These are phyloP conservation scores for Dioscorea zingiberensis DNA, from an alignment of 106 monocot genomes.

Conservation along the genomic window DNA sequence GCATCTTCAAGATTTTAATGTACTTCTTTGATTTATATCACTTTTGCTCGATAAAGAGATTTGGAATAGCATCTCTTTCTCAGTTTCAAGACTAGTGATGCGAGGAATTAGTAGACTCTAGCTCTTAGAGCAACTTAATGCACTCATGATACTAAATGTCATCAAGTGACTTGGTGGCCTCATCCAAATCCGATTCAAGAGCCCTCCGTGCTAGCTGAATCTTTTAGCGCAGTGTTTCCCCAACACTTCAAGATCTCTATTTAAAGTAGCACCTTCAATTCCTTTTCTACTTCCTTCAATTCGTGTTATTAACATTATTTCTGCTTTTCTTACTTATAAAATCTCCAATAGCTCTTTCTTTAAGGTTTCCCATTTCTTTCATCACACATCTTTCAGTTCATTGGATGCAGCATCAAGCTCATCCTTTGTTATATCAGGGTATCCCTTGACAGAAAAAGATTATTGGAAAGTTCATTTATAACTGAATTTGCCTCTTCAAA, in stretches of 20 bases:
- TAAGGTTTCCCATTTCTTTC: slow-evolving; percentile 45
- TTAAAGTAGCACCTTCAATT: slow-evolving; percentile 36
- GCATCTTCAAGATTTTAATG: slow-evolving; percentile 86
- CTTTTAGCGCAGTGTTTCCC: slow-evolving; percentile 36
- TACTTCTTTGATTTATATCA: slow-evolving; percentile 43
- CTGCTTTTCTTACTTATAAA: slow-evolving; percentile 46
- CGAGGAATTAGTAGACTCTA: slow-evolving; percentile 50
- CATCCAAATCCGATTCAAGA: slow-evolving; percentile 59
- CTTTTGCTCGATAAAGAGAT: slow-evolving; percentile 56
- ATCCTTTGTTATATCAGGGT: slow-evolving; percentile 33
- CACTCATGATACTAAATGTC: slow-evolving; percentile 63
- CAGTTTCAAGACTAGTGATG: slow-evolving; percentile 48
- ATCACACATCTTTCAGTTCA: slow-evolving; percentile 40
- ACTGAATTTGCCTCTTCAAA: slow-evolving; percentile 57
- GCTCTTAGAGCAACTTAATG: slow-evolving; percentile 53
- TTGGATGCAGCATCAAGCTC: slow-evolving; percentile 30
- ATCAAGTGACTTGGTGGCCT: slow-evolving; percentile 72
- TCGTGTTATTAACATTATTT: slow-evolving; percentile 31
- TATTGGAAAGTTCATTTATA: slow-evolving; percentile 39
- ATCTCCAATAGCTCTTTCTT: slow-evolving; percentile 62
- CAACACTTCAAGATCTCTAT: slow-evolving; percentile 55
- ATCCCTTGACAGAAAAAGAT: slow-evolving; percentile 51
- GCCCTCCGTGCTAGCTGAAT: slow-evolving; percentile 44
- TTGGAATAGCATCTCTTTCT: slow-evolving; percentile 72
- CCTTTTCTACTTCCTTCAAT: slow-evolving; percentile 63